A percentile compares a stretch with the other conserved stretches of the same genome.
Conservation (phyloP, 345 rosid genomes). For the Pugionium cornutum region DNA sequence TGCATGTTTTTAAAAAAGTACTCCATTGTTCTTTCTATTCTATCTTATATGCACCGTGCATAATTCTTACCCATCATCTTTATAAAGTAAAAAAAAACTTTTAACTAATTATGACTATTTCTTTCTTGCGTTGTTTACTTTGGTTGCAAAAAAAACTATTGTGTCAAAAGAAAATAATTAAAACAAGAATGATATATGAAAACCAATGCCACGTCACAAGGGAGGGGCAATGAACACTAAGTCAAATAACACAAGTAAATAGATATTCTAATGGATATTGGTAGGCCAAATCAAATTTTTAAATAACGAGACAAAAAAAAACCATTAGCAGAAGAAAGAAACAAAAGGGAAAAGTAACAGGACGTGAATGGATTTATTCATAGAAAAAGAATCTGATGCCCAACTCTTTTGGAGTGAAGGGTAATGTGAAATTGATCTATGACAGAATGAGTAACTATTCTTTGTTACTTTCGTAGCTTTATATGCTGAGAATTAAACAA, state of each 20-base stretch:
- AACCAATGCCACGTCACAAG: conserved; percentile 19
- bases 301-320: conserved; percentile 19
- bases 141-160: background rate
- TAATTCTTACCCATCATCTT: too few species aligned
- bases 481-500: background rate
- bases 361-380: conserved; percentile 40
- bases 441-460: background rate
- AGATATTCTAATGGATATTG: conserved; percentile 25
- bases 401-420: conserved; percentile 36
- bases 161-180: background rate
- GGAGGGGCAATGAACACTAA: conserved; percentile 20
- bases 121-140: conserved; percentile 8
- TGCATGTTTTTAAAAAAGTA: too few species aligned
- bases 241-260: conserved; percentile 18
- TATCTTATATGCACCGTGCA: too few species aligned
- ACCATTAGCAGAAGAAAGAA: conserved; percentile 23
- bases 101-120: too few species aligned
- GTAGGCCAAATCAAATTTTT: conserved; percentile 29
- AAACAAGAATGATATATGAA: conserved; percentile 3
- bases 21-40: too few species aligned
- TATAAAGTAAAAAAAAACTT: too few species aligned
- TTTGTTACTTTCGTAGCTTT: background rate
- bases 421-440: background rate
- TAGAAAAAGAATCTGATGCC: conserved; percentile 24
- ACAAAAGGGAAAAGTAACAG: conserved; percentile 32